phyloP scores from a whole-genome alignment of 2,329 filamentous ascomycete species.

The Falciphora oryzae region DNA sequence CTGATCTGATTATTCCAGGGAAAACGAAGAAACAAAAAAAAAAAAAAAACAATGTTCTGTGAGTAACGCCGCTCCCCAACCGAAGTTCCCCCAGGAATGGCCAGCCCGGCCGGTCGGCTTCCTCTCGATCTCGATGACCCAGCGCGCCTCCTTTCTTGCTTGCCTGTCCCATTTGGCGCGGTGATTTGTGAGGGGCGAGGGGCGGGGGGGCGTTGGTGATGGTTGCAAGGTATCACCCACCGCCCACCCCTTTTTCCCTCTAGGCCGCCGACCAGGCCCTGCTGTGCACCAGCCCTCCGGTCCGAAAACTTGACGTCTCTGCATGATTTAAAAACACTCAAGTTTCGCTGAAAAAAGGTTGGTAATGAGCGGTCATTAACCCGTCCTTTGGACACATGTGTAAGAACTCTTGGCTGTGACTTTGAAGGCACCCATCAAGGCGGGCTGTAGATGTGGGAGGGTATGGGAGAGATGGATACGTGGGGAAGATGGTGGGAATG shows the following conservation, averaged over 20 bases:
- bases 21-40: background rate
- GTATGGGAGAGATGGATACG: background rate
- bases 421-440: background rate
- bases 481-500: background rate
- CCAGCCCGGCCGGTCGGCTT: background rate
- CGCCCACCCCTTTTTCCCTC: background rate
- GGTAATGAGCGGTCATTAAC: constrained; percentile 11
- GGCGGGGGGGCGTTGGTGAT: background rate
- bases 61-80: background rate
- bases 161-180: background rate
- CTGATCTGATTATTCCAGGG: background rate
- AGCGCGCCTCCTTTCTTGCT: background rate
- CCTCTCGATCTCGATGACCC: background rate
- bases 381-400: constrained; percentile 11
- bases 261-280: too few relatives aligned
- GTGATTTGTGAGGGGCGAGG: background rate
- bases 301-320: background rate
- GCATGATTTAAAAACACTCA: constrained; percentile 1
- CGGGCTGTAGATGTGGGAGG: background rate
- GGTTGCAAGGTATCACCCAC: background rate
- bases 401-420: constrained; percentile 12
- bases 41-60: background rate
- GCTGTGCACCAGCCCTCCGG: background rate
- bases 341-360: constrained; percentile 10
- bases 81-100: background rate